Base-by-base conservation (phyloP, 1,139 yeast genomes). In the Wickerhamomyces sp. region DNA sequence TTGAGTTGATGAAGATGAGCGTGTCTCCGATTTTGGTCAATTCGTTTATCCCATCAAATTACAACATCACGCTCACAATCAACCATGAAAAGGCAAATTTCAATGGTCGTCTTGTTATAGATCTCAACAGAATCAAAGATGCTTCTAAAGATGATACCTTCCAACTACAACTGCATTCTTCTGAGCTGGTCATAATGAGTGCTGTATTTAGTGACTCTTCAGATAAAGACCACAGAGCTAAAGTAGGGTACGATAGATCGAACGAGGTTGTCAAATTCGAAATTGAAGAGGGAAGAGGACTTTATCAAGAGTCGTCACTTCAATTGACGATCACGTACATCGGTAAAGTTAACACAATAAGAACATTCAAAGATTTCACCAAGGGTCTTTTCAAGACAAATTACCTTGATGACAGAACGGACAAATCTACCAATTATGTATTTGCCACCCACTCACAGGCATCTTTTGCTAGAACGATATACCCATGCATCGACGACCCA, bases 381-480 rank as follows among this genome's bases (percentile, higher is more conserved):
- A 64, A 58, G 32, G 91, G 91, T n/a, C 57, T 81, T 2, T 81
- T 78, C 65, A 77, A 75, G 47, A 77, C 86, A 1, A 77, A 78
- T 48, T 78, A 76, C 50, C 62, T 68, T 38, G 77, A 72, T 44
- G 62, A 68, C 5, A 55, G 62, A 16, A 59, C 70, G 2, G 78
- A 78, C 11, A 62, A 55, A 22, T 59, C 79, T 2, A 59, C 64
- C 38, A 70, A 73, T 41, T 68, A 60, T 38, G 59, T 81, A 13
- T 52, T 81, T 27, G 78, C 87, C 0, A 79, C 91, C 2, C 89
- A 83, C 50, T 68, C 76, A 28, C 89, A 81, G 52, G 88, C 91
- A 0, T 66, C 68, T 22, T 78, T 69, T 42, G 80, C 86, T 4
- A 64, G 80, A 46, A 53, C 54, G 33, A 69, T 81, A 12, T 77